These are phyloP conservation scores for Fragaria nilgerrensis DNA, from an alignment of 306 rosid species.

Conservation along the genomic window DNA sequence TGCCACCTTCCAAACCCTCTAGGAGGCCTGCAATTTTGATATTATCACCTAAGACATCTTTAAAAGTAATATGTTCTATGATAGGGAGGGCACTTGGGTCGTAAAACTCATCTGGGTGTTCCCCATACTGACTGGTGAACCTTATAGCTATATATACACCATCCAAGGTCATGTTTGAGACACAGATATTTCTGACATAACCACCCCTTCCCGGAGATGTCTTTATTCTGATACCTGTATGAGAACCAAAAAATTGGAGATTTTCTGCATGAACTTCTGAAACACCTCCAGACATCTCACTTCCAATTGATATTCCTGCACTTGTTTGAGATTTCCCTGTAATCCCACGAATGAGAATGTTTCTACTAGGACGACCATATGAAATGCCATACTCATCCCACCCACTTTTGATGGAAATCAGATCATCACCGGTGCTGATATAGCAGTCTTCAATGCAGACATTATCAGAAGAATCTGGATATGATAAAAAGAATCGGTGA, in stretches of 20 bases:
- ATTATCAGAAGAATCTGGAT: conserved; percentile 63
- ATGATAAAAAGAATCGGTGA: conserved; percentile 22
- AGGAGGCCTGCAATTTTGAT: conserved; percentile 54
- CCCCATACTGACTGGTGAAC: conserved; percentile 67
- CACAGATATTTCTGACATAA: conserved; percentile 60
- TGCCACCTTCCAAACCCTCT: conserved; percentile 67
- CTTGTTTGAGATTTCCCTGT: conserved; percentile 45
- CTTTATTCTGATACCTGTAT: conserved; percentile 56
- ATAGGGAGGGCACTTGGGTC: conserved; percentile 60
- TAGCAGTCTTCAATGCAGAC: conserved; percentile 83
- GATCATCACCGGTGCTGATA: conserved; percentile 82
- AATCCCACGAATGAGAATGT: conserved; percentile 54
- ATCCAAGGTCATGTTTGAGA: conserved; percentile 55
- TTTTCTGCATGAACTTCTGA: conserved; percentile 61
- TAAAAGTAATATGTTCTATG: conserved; percentile 51
- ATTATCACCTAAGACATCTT: conserved; percentile 55
- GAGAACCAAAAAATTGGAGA: conserved; percentile 48
- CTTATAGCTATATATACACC: conserved; percentile 55
- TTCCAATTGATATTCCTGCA: conserved; percentile 76
- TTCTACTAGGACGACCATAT: conserved; percentile 61
- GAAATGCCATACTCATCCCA: conserved; percentile 84
- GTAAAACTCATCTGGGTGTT: conserved; percentile 60
- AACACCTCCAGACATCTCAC: conserved; percentile 88
- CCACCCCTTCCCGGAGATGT: conserved; percentile 86
- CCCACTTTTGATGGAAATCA: conserved; percentile 76